Conservation (phyloP, 805 yeast genomes). For the Candida krabiensis region DNA sequence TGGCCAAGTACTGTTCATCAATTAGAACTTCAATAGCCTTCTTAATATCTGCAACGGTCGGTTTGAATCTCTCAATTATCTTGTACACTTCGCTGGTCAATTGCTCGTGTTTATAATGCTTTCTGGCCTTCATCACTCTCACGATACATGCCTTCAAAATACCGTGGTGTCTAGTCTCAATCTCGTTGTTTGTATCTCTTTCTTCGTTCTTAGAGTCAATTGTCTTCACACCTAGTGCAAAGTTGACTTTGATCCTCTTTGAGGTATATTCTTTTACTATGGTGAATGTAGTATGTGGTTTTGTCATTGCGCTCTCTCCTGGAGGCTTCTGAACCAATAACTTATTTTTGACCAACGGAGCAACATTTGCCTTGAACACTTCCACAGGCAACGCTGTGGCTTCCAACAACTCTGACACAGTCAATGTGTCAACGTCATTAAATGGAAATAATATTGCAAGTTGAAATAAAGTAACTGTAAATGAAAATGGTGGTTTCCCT, state of each 20-base stretch:
- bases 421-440: constrained; percentile 63
- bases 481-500: constrained; percentile 76
- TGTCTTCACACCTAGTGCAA: constrained; percentile 41
- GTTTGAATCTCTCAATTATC: constrained; percentile 81
- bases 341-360: constrained; percentile 77
- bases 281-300: constrained; percentile 60
- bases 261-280: constrained; percentile 82
- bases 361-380: constrained; percentile 70
- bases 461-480: constrained; percentile 83
- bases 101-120: constrained; percentile 72
- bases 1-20: constrained; percentile 80
- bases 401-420: constrained; percentile 59
- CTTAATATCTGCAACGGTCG: constrained; percentile 83
- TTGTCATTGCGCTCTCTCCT: constrained; percentile 51
- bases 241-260: constrained; percentile 79
- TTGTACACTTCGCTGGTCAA: constrained; percentile 85
- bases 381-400: constrained; percentile 67
- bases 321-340: constrained; percentile 67
- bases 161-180: constrained; percentile 57
- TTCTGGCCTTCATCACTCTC: constrained; percentile 93
- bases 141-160: constrained; percentile 92
- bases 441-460: constrained; percentile 84
- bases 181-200: constrained; percentile 79
- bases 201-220: constrained; percentile 68
- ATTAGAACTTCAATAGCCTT: constrained; percentile 81